phyloP scores from a whole-genome alignment of 139 green algal genomes.

The Raphidocelis subcapitata region DNA sequence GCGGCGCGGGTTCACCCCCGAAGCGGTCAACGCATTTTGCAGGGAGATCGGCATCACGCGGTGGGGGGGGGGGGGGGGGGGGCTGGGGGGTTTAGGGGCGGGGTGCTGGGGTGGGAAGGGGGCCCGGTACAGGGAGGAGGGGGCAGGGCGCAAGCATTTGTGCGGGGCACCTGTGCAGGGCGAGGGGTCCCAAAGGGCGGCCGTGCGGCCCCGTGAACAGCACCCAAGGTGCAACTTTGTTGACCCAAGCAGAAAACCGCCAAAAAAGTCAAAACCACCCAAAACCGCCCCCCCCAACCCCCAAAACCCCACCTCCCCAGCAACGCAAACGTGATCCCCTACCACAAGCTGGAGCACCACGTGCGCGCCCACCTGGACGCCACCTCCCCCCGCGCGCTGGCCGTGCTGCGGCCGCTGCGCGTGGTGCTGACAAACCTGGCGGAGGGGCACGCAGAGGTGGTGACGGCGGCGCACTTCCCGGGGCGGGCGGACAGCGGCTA shows the following conservation, averaged over 20 bases:
- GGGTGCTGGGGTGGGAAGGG: too few species aligned
- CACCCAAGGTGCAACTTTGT: too few species aligned
- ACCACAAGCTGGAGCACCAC: constrained; percentile 91
- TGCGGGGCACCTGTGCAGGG: too few species aligned
- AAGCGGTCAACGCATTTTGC: constrained; percentile 96
- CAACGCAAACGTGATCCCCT: constrained; percentile 82
- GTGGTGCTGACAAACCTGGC: constrained; percentile 87
- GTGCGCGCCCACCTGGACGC: constrained; percentile 79
- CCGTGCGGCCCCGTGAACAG: too few species aligned
- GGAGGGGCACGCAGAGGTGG: constrained; percentile 43
- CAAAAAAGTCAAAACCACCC: too few species aligned
- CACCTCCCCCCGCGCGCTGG: constrained; percentile 72
- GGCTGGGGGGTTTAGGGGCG: background rate
- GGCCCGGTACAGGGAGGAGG: too few species aligned
- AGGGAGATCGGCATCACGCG: constrained; percentile 56
- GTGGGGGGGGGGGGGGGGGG: background rate
- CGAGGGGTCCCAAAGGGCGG: too few species aligned
- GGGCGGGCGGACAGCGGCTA: constrained; percentile 36
- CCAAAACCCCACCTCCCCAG: too few species aligned
- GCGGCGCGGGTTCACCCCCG: constrained; percentile 79
- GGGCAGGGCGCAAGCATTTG: too few species aligned
- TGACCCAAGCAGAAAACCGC: too few species aligned
- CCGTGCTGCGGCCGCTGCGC: constrained; percentile 87
- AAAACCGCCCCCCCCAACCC: too few species aligned
- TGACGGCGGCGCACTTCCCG: background rate